These are phyloP conservation scores for Knoxia roxburghii DNA, from an alignment of 257 asterid species.

Conservation along the genomic window DNA sequence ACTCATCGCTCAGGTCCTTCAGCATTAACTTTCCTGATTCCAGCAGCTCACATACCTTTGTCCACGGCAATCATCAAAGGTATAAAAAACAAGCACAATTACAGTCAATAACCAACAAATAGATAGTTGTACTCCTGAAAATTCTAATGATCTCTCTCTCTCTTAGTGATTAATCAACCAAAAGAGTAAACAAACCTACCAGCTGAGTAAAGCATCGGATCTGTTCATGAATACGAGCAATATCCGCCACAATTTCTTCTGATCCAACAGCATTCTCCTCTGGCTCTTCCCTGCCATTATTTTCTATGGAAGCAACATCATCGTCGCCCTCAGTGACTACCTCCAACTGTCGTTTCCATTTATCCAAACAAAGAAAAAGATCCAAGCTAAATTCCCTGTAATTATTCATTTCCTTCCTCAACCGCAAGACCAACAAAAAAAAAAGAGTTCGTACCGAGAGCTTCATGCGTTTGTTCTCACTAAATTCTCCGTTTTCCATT, in stretches of 20 bases:
- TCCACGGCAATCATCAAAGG: conserved; percentile 20
- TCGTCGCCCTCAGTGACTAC: conserved; percentile 17
- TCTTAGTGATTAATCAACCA: neutral
- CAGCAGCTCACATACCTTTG: conserved; percentile 78
- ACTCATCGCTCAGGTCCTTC: conserved; percentile 65
- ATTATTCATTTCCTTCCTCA: neutral
- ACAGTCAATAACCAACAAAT: neutral
- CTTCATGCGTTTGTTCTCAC: conserved; percentile 50
- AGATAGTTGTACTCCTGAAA: neutral
- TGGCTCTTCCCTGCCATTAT: conserved; percentile 48
- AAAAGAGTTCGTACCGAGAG: conserved; percentile 32
- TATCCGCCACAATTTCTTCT: conserved; percentile 62
- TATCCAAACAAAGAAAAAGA: neutral
- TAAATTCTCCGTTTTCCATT: conserved; percentile 44
- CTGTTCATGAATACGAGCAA: conserved; percentile 73
- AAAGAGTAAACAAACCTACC: conserved; percentile 37
- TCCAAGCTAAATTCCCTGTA: neutral
- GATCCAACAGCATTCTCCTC: conserved; percentile 41
- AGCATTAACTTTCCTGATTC: conserved; percentile 90
- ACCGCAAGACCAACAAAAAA: too few species aligned
- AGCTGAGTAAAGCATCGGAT: conserved; percentile 62
- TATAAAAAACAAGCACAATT: conserved; percentile 9
- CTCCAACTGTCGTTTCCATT: conserved; percentile 28
- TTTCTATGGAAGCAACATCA: conserved; percentile 28
- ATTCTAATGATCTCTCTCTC: neutral